Evolutionary conservation across 1,139 yeast genomes (phyloP), one percentile per base, ranked within the genome.

Genomic region (Scheffersomyces quercinus): DNA sequence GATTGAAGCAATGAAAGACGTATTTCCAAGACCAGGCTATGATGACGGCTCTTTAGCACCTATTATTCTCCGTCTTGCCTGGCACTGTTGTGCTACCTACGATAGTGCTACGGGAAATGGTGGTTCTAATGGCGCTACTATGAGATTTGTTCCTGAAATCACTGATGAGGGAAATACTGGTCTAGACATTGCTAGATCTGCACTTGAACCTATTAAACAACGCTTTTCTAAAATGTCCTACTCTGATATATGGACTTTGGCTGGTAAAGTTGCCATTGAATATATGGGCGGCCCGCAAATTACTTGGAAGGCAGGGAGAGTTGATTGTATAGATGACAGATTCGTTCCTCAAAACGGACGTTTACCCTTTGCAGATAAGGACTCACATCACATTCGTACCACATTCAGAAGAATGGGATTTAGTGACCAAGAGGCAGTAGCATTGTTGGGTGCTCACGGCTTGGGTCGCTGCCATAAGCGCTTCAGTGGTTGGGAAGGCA

Each of bases 11-110:
- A 59, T 63, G 10, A 44, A 43, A 13, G 24, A 37, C 13, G 41
- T 48, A 4, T 47, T 61, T 11, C 53, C 56, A 2, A 29, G 24
- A 2, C 35, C 46, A 5, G 49, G 40, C 12, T 78, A 75, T 56
- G 88, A 83, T 53, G 87, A 83, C 57, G 88, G 88, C 2, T 78
- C 85, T 3, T 70, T 75, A 43, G 89, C 85, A 1, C 89, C 89
- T 13, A 67, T 83, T 3, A 62, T 83, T 10, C 77, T 83, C 16
- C 70, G 88, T 42, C 67, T 84, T 36, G 84, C 88, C 15, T 83
- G 89, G 90, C 88, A 84, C 59, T 78, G 83, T 36, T 76, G 83
- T 37, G 88, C 88, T 14, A 82, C 89, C 5, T 84, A 77, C 60
- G 82, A 83, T 56, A 67, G 65, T 48, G 59, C 54, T 10, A 60